Base-by-base conservation (phyloP, 2,329 filamentous ascomycete species). In the Raffaelea arxii region DNA sequence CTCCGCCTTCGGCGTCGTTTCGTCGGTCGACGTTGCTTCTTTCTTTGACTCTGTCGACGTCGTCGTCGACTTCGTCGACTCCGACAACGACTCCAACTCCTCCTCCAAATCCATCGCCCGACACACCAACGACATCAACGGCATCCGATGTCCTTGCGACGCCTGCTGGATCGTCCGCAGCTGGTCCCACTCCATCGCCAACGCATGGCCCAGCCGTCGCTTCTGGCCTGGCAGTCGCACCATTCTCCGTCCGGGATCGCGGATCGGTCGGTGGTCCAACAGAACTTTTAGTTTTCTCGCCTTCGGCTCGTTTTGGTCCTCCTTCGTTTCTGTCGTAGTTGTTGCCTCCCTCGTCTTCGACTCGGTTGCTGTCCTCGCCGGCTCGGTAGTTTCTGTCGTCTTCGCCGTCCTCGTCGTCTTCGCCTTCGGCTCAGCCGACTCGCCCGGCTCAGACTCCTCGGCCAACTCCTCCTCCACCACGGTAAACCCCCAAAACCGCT, bases 121-220 rank as follows among this genome's bases (percentile, higher is more conserved):
- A 52, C 88, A 87, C 21, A 82, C 72, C 16, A 96, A 77, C 41
- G 87, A 89, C 3, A 90, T 97, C 52, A 98, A 71, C 14, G 92
- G 92, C 54, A 96, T 91, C 41, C 94, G 78, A 66, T 97, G 88
- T 49, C 86, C 79, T 62, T 84, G 86, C 35, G 90, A 76, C 0
- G 89, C 87, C 65, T 97, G 87, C 60, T 90, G 83, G 3, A 85
- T 80, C 14, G 85, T 86, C 22, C 82, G 75, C 50, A 98, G 75
- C 42, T 84, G 72, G 62, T 96, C 90, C 92, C 92, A 98, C 70
- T 98, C 92, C 39, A 94, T 68, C 3, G 91, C 92, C 52, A 98
- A 81, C 47, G 87, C 86, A 39, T 82, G 75, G 22, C 91, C 91
- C 35, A 97, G 82, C 58, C 88, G 77, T 25, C 80, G 81, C 67